Conservation (phyloP, 305 asterid species). For the Rubia balearica region DNA sequence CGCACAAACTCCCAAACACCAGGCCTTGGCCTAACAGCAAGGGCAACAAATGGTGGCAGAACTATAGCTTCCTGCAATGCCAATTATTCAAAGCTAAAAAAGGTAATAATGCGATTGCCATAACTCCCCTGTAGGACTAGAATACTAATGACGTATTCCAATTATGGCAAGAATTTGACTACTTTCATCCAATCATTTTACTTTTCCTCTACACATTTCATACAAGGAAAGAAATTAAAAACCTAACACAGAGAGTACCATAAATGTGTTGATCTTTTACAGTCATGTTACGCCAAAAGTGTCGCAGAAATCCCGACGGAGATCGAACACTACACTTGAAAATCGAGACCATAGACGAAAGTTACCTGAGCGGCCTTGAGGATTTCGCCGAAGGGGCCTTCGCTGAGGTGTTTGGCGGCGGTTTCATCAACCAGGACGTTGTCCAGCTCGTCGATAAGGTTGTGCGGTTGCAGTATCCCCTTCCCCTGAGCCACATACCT, state of each 20-base stretch:
- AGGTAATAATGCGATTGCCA: not conserved
- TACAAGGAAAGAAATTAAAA: too few species aligned
- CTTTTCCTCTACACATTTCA: not conserved
- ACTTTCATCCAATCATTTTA: not conserved
- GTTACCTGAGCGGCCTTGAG: constrained; percentile 71
- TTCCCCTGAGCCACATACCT: constrained; percentile 98
- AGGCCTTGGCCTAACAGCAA: constrained; percentile 95
- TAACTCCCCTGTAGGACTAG: too few species aligned
- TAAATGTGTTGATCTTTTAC: too few species aligned
- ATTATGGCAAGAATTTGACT: too few species aligned
- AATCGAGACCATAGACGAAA: not conserved
- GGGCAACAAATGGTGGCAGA: constrained; percentile 90
- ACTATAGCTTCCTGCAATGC: constrained; percentile 80
- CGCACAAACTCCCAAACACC: constrained; percentile 99
- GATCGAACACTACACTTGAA: not conserved
- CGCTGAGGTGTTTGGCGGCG: constrained; percentile 40
- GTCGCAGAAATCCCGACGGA: not conserved
- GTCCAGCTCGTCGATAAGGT: constrained; percentile 76
- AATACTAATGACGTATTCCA: too few species aligned
- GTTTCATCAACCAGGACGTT: constrained; percentile 44
- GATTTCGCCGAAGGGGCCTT: constrained; percentile 86
- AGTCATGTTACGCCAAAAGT: not conserved
- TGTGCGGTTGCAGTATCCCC: constrained; percentile 82
- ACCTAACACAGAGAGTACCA: too few species aligned
- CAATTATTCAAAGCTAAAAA: not conserved